Percentiles rank a stretch among this genome's conserved stretches.
Evolutionary conservation across 768 basidiomycete species (phyloP).

Genomic region (Leccinum obscurum): DNA sequence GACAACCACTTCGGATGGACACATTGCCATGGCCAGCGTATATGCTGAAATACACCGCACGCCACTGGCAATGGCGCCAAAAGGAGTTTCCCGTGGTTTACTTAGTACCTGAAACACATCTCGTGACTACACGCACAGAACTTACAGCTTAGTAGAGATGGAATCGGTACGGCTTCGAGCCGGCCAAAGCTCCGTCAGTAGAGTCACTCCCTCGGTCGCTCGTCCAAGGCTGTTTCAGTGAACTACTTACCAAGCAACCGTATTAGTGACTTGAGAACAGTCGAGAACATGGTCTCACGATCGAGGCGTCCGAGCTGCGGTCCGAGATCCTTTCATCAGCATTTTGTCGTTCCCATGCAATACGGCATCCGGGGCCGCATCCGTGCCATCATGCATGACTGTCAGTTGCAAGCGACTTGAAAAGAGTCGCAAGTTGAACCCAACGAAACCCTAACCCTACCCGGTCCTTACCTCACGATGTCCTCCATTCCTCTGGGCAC

Average conservation of each 20-base stretch:
- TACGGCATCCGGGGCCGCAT: no score
- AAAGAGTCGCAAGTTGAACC: not conserved
- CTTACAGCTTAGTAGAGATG: no score
- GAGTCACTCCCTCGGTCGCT: no score
- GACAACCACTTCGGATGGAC: no score
- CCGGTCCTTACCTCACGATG: conserved; percentile 11
- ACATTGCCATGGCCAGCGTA: no score
- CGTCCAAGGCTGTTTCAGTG: not conserved
- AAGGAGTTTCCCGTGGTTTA: no score
- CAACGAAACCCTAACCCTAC: conserved; percentile 18
- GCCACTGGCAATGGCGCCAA: no score
- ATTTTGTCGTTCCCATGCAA: not conserved
- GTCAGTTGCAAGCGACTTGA: not conserved
- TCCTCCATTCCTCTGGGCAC: conserved; percentile 31
- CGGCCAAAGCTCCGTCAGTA: not conserved
- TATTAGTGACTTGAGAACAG: no score
- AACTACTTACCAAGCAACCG: not conserved
- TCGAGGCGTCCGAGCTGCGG: not conserved
- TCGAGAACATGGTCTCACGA: not conserved
- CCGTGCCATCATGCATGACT: not conserved
- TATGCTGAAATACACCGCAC: no score
- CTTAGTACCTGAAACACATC: no score
- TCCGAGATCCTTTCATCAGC: not conserved
- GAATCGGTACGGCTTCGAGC: no score
- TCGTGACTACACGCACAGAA: no score